Evolutionary conservation across 257 asterid species (phyloP), one percentile per base, ranked within the genome.

Genomic region (Linderniella brevidens): DNA sequence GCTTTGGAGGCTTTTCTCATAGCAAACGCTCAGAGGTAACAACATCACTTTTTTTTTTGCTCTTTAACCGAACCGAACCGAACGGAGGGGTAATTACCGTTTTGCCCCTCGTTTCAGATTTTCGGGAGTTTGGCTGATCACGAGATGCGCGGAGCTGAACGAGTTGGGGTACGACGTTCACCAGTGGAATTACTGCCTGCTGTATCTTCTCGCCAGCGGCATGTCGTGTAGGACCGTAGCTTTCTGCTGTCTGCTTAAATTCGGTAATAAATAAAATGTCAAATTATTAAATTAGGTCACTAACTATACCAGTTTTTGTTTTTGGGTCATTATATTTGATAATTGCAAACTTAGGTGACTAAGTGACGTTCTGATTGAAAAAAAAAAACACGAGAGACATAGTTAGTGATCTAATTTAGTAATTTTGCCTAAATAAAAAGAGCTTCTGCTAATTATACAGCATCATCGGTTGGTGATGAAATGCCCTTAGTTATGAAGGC

Each of bases 61-160:
- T 13, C 9, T 10, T 10, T 39, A 39, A 39, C 43, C 43, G 32
- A 39, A 39, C 43, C 4, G 15, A 39, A 9, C 3, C 13, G 15
- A 8, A 37, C 40, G 11, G 40, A 12, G 17, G 3, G 10, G 17
- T 42, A 13, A 42, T 42, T 42, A 13, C 32, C 17, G 9, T 51
- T 7, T 6, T 51, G 12, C 38, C 14, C 16, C 5, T 25, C 0
- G 61, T 32, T 14, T 49, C 78, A 69, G 68, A 59, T 70, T 37
- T 56, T 56, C 82, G 11, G 99, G 96, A 53, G 99, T 90, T 46
- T 90, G 99, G 99, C 60, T 90, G 79, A 85, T 90, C 65, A 75
- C 96, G 8, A 73, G 96, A 15, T 85, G 99, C 51, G 92, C 84
- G 7, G 62, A 78, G 0, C 50, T 90, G 53, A 67, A 77, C 68